phyloP scores from a whole-genome alignment of 2,329 filamentous ascomycete genomes.

The Dichotomopilus funicola region DNA sequence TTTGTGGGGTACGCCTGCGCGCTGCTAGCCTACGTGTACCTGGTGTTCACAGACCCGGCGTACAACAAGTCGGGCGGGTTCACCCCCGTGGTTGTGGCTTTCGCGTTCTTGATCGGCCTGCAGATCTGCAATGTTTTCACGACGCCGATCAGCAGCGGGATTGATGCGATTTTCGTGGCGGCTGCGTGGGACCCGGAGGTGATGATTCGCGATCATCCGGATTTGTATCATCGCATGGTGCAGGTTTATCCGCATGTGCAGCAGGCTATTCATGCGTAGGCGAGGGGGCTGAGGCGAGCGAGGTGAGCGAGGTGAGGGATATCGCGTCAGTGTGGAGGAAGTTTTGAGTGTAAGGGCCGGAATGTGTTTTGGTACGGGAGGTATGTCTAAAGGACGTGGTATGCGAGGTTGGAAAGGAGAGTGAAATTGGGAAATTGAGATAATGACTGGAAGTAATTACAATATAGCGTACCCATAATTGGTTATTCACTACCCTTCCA shows the following conservation, averaged over 20 bases:
- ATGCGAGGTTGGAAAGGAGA: too few relatives aligned
- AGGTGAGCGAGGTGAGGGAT: too few relatives aligned
- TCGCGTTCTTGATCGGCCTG: conserved; percentile 81
- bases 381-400: too few relatives aligned
- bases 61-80: conserved; percentile 66
- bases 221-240: conserved; percentile 74
- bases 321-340: not conserved
- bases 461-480: too few relatives aligned
- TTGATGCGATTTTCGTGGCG: conserved; percentile 87
- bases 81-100: conserved; percentile 73
- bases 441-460: too few relatives aligned
- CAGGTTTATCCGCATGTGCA: conserved; percentile 78
- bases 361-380: too few relatives aligned
- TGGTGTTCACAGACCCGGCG: conserved; percentile 69
- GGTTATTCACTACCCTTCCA: too few relatives aligned
- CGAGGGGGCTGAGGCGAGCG: not conserved
- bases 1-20: conserved; percentile 81
- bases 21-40: conserved; percentile 78
- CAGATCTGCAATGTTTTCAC: conserved; percentile 89
- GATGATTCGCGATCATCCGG: conserved; percentile 71
- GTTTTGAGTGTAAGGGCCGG: not conserved
- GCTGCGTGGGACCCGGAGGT: conserved; percentile 64
- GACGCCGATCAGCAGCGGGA: conserved; percentile 78
- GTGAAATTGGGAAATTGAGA: too few relatives aligned
- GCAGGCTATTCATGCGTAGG: conserved; percentile 62